These are phyloP conservation scores for Mycosarcoma mackinlayi DNA, from an alignment of 1,284 basidiomycete species.

Conservation along the genomic window DNA sequence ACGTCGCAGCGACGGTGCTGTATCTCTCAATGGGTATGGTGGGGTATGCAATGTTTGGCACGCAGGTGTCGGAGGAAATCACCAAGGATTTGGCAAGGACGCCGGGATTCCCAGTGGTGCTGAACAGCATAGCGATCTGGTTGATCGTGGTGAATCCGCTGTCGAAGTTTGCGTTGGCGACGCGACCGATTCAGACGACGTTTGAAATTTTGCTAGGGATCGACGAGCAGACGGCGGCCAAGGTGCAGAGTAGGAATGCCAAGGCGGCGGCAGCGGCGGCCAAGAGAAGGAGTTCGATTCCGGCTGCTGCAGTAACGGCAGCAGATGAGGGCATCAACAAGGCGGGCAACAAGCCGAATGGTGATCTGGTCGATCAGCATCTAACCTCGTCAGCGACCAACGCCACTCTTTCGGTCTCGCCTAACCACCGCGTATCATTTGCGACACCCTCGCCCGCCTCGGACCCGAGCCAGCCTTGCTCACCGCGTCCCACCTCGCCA, in stretches of 20 bases:
- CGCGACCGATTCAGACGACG: slow-evolving; percentile 74
- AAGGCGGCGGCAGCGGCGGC: too few relatives aligned
- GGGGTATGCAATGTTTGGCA: slow-evolving; percentile 82
- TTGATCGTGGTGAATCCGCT: slow-evolving; percentile 81
- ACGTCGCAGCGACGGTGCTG: slow-evolving; percentile 81
- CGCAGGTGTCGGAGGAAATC: slow-evolving; percentile 77
- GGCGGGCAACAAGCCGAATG: background rate
- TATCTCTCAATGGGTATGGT: slow-evolving; percentile 84
- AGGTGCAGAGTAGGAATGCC: slow-evolving; percentile 8
- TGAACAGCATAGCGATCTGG: slow-evolving; percentile 86
- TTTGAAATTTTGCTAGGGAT: slow-evolving; percentile 64
- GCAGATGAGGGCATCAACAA: background rate
- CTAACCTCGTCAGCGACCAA: slow-evolving; percentile 12
- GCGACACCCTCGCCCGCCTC: slow-evolving; percentile 13
- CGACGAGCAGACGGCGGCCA: slow-evolving; percentile 35
- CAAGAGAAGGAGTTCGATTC: slow-evolving; percentile 19
- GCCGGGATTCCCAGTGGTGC: slow-evolving; percentile 77
- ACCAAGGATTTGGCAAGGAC: slow-evolving; percentile 84
- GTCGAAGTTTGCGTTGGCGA: slow-evolving; percentile 87
- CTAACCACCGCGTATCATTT: slow-evolving; percentile 37
- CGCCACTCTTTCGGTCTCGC: slow-evolving; percentile 27
- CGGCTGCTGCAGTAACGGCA: background rate
- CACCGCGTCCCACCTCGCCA: background rate
- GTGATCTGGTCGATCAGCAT: background rate
- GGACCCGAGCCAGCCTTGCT: background rate